These are phyloP conservation scores for Holtermannia corniformis DNA, from an alignment of 768 basidiomycete genomes.

Conservation along the genomic window DNA sequence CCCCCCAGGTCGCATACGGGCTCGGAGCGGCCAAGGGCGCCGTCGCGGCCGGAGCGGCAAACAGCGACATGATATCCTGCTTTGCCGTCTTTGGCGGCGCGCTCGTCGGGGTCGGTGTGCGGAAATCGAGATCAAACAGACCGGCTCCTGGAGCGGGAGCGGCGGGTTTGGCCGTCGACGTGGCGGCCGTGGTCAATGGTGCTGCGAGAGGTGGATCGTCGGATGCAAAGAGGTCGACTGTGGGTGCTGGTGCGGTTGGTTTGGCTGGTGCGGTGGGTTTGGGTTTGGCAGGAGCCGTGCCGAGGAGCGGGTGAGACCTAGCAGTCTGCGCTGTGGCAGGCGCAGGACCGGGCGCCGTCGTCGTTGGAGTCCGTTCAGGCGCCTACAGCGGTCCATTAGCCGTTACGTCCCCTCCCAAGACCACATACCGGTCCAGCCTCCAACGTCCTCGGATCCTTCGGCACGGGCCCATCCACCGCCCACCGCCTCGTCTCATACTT, in stretches of 20 bases:
- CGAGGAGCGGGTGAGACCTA: constrained; percentile 25
- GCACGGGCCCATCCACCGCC: constrained; percentile 83
- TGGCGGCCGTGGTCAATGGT: constrained; percentile 14
- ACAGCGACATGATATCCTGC: constrained; percentile 39
- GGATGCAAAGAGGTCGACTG: constrained; percentile 30
- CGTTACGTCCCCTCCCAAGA: too few relatives aligned
- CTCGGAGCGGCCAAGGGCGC: constrained; percentile 16
- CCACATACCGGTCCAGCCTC: too few relatives aligned
- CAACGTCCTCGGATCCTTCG: constrained; percentile 67
- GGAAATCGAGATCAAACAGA: constrained; percentile 40
- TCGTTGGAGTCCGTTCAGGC: constrained; percentile 19
- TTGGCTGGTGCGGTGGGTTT: constrained; percentile 16
- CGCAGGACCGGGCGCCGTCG: constrained; percentile 19
- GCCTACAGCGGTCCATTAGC: too few relatives aligned
- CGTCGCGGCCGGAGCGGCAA: constrained; percentile 17
- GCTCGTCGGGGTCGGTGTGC: constrained; percentile 21
- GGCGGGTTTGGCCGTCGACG: constrained; percentile 6
- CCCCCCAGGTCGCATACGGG: constrained; percentile 24
- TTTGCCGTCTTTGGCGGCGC: constrained; percentile 28
- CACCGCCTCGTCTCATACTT: constrained; percentile 91
- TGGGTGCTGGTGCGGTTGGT: too few relatives aligned
- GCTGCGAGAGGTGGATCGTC: constrained; percentile 23
- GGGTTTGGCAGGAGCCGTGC: constrained; percentile 15
- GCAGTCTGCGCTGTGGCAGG: constrained; percentile 5
- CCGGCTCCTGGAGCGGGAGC: constrained; percentile 12